Base-by-base conservation (phyloP, 805 yeast species). In the Sugiyamaella qingdaonensis region DNA sequence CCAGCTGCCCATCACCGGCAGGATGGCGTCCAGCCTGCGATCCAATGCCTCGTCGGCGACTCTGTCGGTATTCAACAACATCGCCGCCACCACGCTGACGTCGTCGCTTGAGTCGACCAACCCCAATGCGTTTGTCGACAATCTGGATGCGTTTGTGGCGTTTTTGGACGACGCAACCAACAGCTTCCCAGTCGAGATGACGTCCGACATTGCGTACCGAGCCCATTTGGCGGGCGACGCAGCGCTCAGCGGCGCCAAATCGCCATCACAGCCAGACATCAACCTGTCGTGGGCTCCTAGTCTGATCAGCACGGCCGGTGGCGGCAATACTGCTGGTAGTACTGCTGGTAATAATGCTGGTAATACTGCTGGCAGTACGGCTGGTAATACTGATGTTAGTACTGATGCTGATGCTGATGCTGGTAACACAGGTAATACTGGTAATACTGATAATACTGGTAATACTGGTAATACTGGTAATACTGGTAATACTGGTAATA, bases 11-110 rank as follows among this genome's bases (percentile, higher is more conserved):
- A 13, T 52, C 16, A 8, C 5, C 8, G 18, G 18, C 39, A 10
- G 14, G 10, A 43, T 49, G 16, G 35, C 54, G 46, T 42, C 54
- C 29, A 43, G 65, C 76, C 61, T 69, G 70, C 58, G 54, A 37
- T 29, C 56, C 50, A 49, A 54, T 41, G 49, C 57, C 24, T 53
- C 59, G 46, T 54, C 63, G 4, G 61, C 60, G 5, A 60, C 62
- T 4, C 50, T 58, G 27, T 60, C 64, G 31, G 48, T 60, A 39
- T 46, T 60, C 24, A 46, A 52, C 32, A 58, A 51, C 51, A n/a
- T 60, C 58, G n/a, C 56, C 11, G 21, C 51, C 13, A 21, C 53
- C 8, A n/a, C 54, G 11, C n/a, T 46, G n/a, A 42, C 21, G 21
- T 29, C 36, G 24, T 14, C 41, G 13, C 27, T 29, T 14, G 21